Evolutionary conservation across 805 yeast genomes (phyloP), one percentile per base, ranked within the genome.

Genomic region (Candida wancherniae): DNA sequence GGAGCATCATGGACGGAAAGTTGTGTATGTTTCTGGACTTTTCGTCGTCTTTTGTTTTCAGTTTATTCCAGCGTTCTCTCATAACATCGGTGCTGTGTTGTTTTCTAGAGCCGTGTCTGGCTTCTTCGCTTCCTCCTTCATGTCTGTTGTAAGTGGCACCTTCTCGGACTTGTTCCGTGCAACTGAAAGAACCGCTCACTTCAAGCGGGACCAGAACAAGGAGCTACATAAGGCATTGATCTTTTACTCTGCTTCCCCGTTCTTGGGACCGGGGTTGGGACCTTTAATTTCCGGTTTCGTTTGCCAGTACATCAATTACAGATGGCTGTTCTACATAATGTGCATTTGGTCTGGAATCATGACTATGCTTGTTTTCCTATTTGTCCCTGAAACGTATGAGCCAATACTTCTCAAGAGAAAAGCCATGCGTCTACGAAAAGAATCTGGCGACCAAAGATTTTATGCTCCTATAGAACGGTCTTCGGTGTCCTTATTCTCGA

Each of bases 1-100:
- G 13, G 92, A 83, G 50, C 55, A 74, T 19, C 60, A 67, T 37
- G 92, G 92, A 2, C 61, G 92, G 34, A 71, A 70, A 24, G 61
- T 69, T 6, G 54, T 75, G 4, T 55, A 81, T 22, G 37, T 63
- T 1, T 50, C 58, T 3, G 58, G 58, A 3, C 36, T 55, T 3
- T 21, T 36, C 5, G 23, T 50, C 8, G 45, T 45, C 10, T 42
- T 46, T 12, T 35, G 40, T 3, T 49, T 56, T 37, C 50, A 53
- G 34, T 39, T 53, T 18, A 36, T 55, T 11, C 55, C 58, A 2
- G 51, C 51, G 6, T 53, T 56, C 31, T 24, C 46, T 24, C 28
- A 44, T 17, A 53, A 50, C 32, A 40, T 50, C 19, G 60, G 55
- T 9, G 50, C 51, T 2, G 39, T 53, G 26, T 33, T 55, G 9